Evolutionary conservation across 345 rosid species (phyloP), one percentile per base, ranked within the genome.

Genomic region (Hibiscus syriacus): DNA sequence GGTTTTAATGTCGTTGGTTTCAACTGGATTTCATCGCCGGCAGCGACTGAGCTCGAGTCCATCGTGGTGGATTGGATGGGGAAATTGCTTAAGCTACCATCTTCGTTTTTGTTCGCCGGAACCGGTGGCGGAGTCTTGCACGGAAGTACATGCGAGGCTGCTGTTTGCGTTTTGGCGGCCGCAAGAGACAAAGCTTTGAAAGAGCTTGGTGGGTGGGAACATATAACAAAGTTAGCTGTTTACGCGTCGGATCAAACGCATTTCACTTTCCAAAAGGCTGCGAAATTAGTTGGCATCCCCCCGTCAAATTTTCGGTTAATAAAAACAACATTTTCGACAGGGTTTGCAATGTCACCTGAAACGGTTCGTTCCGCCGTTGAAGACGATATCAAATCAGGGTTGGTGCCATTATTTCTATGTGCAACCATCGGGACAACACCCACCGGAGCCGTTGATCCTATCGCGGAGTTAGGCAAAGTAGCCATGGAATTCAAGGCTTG

Each of bases 51-150:
- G 53, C 78, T 78, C 12, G 81, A 78, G 41, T 50, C 72, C 9
- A 7, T 73, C 27, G 74, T 73, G 9, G 5, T 77, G 58, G 80
- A 77, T 30, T 77, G 77, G 80, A 60, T 73, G 70, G 80, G 63
- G 1, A 58, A 70, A 5, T 30, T 77, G 62, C 64, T 77, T 6
- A 66, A 73, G 41, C 72, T 73, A 0, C 77, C 77, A 22, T 23
- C 66, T 13, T 49, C 57, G 1, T 65, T 65, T 20, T 23, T 65
- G 41, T 65, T 65, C 41, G 30, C 41, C 6, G 69, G 69, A 27
- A 49, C 43, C 1, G 52, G 70, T 36, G 70, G 70, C 1, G 61
- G 70, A 2, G 70, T 67, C 22, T 19, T 67, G 48, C 70, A 67
- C 34, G 70, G 70, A 2, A 67, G 50, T 14, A 34, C 70, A 14